Evolutionary conservation across 2,329 filamentous ascomycete genomes (phyloP), one percentile per base, ranked within the genome.

Genomic region (Ophiostoma angusticollis): DNA sequence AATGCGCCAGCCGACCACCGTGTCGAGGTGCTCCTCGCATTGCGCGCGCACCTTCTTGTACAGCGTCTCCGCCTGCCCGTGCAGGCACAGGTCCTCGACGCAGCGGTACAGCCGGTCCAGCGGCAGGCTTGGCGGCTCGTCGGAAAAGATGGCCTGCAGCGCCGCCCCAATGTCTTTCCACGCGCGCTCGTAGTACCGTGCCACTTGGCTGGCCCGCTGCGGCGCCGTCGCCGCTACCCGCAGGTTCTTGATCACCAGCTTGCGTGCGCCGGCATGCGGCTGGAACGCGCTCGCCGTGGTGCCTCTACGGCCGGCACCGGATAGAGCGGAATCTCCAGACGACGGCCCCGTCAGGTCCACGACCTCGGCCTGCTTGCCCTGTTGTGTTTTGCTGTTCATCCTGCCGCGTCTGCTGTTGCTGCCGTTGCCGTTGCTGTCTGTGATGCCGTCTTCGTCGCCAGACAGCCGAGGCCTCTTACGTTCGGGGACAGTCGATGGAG

Each of bases 181-280:
- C 4, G 78, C 80, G 51, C 78, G 76, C 29, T 78, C 67, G 50
- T 93, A 84, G 62, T 94, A 96, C 46, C 74, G 69, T 45, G 82
- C 76, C 16, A 82, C 72, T 50, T 85, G 74, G 39, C 72, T 66
- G 37, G 61, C 53, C 28, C 59, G 55, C 27, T 25, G 24, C 3
- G 70, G 68, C n/a, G 68, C 68, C 9, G 21, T 28, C 42, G 70
- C 68, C 14, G 68, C 68, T 1, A 72, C 24, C 43, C 80, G 77
- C 47, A 95, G 70, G 56, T 95, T 96, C 71, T 94, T 94, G 51
- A 98, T 84, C n/a, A 89, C 74, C 32, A 98, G 72, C 59, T 81
- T 87, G 66, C 81, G 87, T 16, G 84, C 78, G 23, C 85, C 86
- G 9, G 70, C 67, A 51, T 84, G 76, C 11, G 84, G 78, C 49